Base-by-base conservation (phyloP, 208 protist genomes). In the Acanthamoeba royreba region DNA sequence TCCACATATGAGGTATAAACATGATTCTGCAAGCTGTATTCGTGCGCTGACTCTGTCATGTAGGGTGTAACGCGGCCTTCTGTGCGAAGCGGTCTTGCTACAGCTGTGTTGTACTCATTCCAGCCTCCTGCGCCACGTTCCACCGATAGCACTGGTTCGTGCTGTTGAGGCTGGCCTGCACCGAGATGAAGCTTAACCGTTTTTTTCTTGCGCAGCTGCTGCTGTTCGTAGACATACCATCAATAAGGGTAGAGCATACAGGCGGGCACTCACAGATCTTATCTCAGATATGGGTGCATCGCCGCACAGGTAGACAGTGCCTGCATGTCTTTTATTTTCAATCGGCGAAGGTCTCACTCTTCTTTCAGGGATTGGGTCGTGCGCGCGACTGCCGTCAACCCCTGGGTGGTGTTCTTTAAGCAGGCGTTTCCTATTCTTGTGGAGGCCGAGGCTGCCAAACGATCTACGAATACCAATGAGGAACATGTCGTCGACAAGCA, bases 391-490 rank as follows among this genome's bases (percentile, higher is more conserved):
- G 83, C 83, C n/a, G 46, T 90, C 47, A 66, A 66, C 33, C 55
- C 83, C 49, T 90, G 83, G 83, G 83, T 66, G 4, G 49, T 66
- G 31, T 90, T 90, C 55, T 72, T 90, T 38, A 45, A 33, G 35
- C 47, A 90, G 55, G 83, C 83, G 22, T 90, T 90, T 52, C 83
- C 83, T 19, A 35, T 38, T 22, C 55, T 90, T 35, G 83, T 90
- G 19, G 83, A 90, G 38, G 83, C 83, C 55, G 83, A 90, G n/a
- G 83, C 83, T 35, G 83, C 83, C 47, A 81, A 81, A 28, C 69
- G 69, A 19, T 81, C 52, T 7, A 90, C 52, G n/a, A 90, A 66
- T 19, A 49, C 55, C 31, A 52, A 90, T 35, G 19, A 35, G 47
- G 83, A 90, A 52, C 83, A 90, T 9, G 45, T 38, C 13, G 69